A percentile compares a stretch with the other conserved stretches of the same genome.
These are phyloP conservation scores for Diaporthe sp. DNA, from an alignment of 2,329 filamentous ascomycete genomes.

Conservation along the genomic window DNA sequence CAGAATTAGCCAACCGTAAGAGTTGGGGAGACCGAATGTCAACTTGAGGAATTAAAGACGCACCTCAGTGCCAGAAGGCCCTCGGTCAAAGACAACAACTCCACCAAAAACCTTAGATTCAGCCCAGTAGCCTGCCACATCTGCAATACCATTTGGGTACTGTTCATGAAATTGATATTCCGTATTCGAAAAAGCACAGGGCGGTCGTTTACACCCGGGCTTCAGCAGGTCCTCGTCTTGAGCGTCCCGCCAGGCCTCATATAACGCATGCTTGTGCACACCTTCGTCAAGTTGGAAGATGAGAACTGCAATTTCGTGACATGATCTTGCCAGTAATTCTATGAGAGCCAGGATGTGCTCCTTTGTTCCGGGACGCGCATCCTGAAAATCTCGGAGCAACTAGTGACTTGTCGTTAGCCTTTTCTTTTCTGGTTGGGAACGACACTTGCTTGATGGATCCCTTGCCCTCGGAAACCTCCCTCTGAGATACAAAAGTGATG, in stretches of 20 bases:
- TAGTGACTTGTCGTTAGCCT: neutral
- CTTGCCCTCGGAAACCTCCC: no score
- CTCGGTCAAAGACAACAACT: constrained; percentile 5
- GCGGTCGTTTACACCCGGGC: neutral
- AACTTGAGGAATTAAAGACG: no score
- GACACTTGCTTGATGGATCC: neutral
- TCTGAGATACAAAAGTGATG: no score
- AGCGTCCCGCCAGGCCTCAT: neutral
- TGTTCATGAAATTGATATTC: neutral
- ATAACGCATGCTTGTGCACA: neutral
- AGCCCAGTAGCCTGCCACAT: neutral
- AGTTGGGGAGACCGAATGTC: no score
- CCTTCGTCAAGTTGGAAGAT: neutral
- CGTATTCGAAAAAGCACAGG: neutral
- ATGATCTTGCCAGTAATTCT: neutral
- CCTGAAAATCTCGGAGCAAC: neutral
- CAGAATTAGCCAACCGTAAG: neutral
- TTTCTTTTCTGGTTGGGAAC: neutral
- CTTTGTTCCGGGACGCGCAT: neutral
- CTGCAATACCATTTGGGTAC: neutral
- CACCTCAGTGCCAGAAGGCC: neutral
- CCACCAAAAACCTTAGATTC: neutral
- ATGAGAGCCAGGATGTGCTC: neutral
- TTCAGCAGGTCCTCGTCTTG: neutral
- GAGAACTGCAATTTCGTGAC: neutral